These are phyloP conservation scores for Fusarium newnesense DNA, from an alignment of 2,329 filamentous ascomycete genomes.

Conservation along the genomic window DNA sequence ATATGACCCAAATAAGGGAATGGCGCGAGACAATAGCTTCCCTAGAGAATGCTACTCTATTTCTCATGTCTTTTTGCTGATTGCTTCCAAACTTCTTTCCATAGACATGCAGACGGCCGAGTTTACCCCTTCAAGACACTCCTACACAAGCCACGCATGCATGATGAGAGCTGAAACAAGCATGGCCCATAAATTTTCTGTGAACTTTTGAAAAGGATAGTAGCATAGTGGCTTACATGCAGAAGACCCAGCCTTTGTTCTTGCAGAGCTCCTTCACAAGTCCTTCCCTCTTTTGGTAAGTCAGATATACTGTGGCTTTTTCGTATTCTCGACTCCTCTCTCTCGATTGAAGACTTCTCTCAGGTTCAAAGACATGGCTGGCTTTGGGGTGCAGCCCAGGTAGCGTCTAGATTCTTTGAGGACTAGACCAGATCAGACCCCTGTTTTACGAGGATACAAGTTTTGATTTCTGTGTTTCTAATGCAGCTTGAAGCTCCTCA, in stretches of 20 bases:
- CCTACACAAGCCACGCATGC: slow-evolving; percentile 26
- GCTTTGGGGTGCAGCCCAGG: slow-evolving; percentile 7
- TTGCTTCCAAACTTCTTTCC: not conserved
- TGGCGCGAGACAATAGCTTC: slow-evolving; percentile 2
- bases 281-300: slow-evolving; percentile 1
- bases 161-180: slow-evolving; percentile 10
- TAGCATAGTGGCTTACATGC: slow-evolving; percentile 1
- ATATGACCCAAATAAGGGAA: not conserved
- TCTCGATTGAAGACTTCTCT: not conserved
- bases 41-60: not conserved
- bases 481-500: not conserved
- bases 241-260: not conserved
- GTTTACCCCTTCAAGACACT: slow-evolving; percentile 25
- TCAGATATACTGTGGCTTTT: slow-evolving; percentile 4
- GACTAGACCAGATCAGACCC: not conserved
- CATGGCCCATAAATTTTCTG: not conserved
- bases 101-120: slow-evolving; percentile 19
- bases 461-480: not conserved
- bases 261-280: not conserved
- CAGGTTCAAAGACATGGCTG: not conserved
- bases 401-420: not conserved
- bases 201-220: not conserved
- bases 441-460: slow-evolving; percentile 1
- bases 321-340: slow-evolving; percentile 14
- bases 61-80: not conserved